Conservation (phyloP, 768 basidiomycete genomes). For the Ramaria rubella region DNA sequence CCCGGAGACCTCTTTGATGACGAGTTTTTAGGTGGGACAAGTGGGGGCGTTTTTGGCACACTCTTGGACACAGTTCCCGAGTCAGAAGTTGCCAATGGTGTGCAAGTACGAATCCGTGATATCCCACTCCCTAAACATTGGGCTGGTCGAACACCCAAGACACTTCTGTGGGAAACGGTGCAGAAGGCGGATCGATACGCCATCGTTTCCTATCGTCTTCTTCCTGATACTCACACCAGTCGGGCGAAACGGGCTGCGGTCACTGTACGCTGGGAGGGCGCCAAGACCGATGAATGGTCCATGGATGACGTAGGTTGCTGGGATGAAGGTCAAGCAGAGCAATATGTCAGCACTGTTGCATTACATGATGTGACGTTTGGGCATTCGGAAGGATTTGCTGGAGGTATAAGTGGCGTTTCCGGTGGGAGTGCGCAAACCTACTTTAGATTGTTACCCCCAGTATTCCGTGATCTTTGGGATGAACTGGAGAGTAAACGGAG, state of each 20-base stretch:
- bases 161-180: slow-evolving; percentile 60
- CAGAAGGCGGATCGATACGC: slow-evolving; percentile 68
- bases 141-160: slow-evolving; percentile 77
- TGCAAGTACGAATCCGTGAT: slow-evolving; percentile 50
- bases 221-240: slow-evolving; percentile 53
- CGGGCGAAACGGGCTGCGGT: slow-evolving; percentile 70
- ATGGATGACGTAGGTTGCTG: slow-evolving; percentile 86
- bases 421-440: slow-evolving; percentile 48
- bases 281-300: slow-evolving; percentile 53
- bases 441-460: slow-evolving; percentile 72
- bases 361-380: slow-evolving; percentile 73
- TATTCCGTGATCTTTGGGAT: slow-evolving; percentile 88
- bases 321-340: slow-evolving; percentile 73
- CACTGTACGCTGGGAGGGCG: slow-evolving; percentile 66
- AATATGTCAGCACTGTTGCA: slow-evolving; percentile 83
- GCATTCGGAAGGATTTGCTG: slow-evolving; percentile 50
- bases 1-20: slow-evolving; percentile 47
- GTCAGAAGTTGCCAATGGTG: slow-evolving; percentile 53
- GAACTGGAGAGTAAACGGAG: slow-evolving; percentile 70
- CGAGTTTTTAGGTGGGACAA: slow-evolving; percentile 33
- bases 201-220: slow-evolving; percentile 53
- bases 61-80: slow-evolving; percentile 61
- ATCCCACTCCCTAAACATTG: slow-evolving; percentile 81
- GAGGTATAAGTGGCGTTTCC: slow-evolving; percentile 39
- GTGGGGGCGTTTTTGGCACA: slow-evolving; percentile 58